A percentile compares a stretch with the other conserved stretches of the same genome.
Evolutionary conservation across 805 yeast genomes (phyloP).

Genomic region (Phaffomyces antillensis): DNA sequence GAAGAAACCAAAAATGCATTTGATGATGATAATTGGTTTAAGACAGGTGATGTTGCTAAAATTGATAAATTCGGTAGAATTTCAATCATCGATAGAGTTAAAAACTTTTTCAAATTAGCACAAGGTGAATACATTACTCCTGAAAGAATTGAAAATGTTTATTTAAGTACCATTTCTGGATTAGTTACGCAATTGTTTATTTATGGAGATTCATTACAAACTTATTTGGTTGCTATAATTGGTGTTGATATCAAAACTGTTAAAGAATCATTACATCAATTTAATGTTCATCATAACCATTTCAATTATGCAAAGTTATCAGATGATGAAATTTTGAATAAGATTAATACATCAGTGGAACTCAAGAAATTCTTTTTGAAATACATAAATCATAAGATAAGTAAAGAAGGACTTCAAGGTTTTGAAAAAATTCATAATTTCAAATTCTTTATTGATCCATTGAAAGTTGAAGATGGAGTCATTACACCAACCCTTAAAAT

Average conservation of each 20-base stretch:
- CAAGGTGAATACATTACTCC: slow-evolving; percentile 59
- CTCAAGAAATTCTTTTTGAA: slow-evolving; percentile 7
- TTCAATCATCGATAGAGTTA: slow-evolving; percentile 47
- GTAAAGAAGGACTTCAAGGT: slow-evolving; percentile 31
- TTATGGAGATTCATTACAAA: slow-evolving; percentile 49
- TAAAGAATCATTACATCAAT: slow-evolving; percentile 8
- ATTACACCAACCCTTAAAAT: slow-evolving; percentile 50
- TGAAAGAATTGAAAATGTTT: slow-evolving; percentile 55
- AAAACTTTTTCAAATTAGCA: slow-evolving; percentile 48
- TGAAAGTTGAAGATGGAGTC: slow-evolving; percentile 41
- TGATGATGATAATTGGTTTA: slow-evolving; percentile 45
- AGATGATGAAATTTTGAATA: slow-evolving; percentile 5
- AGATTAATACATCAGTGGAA: neutral
- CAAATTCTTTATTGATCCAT: slow-evolving; percentile 38
- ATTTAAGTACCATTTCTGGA: slow-evolving; percentile 36
- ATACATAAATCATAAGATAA: slow-evolving; percentile 5
- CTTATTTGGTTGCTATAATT: slow-evolving; percentile 44
- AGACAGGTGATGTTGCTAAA: slow-evolving; percentile 52
- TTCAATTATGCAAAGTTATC: neutral
- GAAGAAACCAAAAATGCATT: slow-evolving; percentile 41
- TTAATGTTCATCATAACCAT: neutral
- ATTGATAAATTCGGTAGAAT: slow-evolving; percentile 38
- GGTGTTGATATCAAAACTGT: slow-evolving; percentile 41
- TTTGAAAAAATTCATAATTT: slow-evolving; percentile 46
- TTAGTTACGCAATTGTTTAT: slow-evolving; percentile 40